These are phyloP conservation scores for Vaccinium darrowii DNA, from an alignment of 148 eudicot genomes.

Conservation along the genomic window DNA sequence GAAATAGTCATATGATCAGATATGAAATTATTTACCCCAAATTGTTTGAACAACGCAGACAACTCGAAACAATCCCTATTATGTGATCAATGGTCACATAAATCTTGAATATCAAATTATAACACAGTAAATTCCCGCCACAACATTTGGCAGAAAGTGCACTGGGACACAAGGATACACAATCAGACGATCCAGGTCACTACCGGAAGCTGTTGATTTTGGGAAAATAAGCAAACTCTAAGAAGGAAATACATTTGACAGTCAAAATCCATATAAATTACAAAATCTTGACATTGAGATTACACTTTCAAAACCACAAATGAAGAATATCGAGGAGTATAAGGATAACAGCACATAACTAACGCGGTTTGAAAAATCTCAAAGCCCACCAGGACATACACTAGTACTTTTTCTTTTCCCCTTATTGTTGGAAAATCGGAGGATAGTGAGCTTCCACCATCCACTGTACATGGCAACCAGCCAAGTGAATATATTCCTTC, in stretches of 20 bases:
- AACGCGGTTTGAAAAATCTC: not conserved
- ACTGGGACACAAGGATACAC: not conserved
- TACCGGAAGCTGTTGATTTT: not conserved
- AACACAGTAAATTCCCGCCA: not conserved
- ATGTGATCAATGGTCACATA: too few relatives aligned
- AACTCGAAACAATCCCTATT: not conserved
- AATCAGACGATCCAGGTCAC: not conserved
- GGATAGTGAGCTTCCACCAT: constrained; percentile 19
- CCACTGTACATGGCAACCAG: constrained; percentile 25
- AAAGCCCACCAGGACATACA: constrained; percentile 13
- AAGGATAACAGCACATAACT: not conserved
- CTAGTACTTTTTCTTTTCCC: constrained; percentile 1
- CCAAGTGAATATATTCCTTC: not conserved
- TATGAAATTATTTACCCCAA: not conserved
- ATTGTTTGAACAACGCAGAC: not conserved
- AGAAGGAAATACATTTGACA: not conserved
- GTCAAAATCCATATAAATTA: not conserved
- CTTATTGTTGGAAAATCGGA: constrained; percentile 18
- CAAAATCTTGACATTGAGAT: constrained; percentile 2
- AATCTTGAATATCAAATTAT: too few relatives aligned
- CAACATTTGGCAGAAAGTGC: not conserved
- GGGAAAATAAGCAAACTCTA: not conserved
- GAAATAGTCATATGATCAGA: not conserved
- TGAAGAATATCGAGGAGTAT: not conserved
- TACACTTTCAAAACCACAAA: not conserved